Evolutionary conservation across 176 grass and related monocot genomes (phyloP), one percentile per base, ranked within the genome.

Genomic region (Aegilops tauschii): DNA sequence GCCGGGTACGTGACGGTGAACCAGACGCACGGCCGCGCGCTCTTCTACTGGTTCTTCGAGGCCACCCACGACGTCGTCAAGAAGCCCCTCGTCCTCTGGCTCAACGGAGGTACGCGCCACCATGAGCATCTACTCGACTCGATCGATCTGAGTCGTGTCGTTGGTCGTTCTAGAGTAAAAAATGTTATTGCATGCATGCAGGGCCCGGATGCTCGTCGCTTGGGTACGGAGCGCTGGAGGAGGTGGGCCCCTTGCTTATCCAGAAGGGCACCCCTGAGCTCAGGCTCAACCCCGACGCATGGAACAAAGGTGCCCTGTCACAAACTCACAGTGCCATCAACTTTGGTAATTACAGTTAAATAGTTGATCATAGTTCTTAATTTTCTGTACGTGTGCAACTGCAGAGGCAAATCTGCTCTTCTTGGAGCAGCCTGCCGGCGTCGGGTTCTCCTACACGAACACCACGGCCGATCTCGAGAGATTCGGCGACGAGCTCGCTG

Each of bases 41-140:
- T 94, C 73, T 97, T 97, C 86, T 97, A 97, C 85, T 97, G 95
- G 95, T 92, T 97, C 81, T 91, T 94, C 59, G 95, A 97, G 88
- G 95, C 92, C 58, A 74, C 80, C 2, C n/a, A 64, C 18, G 88
- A 92, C 54, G 90, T 82, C 10, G 44, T 44, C 83, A 86, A 50
- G 18, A 94, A 92, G 86, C 95, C 95, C 1, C 81, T 97, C 29
- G 47, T 97, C 21, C 74, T 77, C 45, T 77, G 74, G 74, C 74
- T 77, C 47, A 77, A 77, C 29, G 74, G 74, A 77, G 68, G 32
- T 37, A 7, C 2, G 27, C 27, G 6, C 35, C 39, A 1, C 63
- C 2, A 65, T 65, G 7, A 12, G 5, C 27, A 3, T 31, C 63
- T 16, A 11, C 59, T 12, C 44, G 10, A 45, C 42, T 61, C 58